Conservation (phyloP, 352 stramenopile species). For the Phytophthora rubi region DNA sequence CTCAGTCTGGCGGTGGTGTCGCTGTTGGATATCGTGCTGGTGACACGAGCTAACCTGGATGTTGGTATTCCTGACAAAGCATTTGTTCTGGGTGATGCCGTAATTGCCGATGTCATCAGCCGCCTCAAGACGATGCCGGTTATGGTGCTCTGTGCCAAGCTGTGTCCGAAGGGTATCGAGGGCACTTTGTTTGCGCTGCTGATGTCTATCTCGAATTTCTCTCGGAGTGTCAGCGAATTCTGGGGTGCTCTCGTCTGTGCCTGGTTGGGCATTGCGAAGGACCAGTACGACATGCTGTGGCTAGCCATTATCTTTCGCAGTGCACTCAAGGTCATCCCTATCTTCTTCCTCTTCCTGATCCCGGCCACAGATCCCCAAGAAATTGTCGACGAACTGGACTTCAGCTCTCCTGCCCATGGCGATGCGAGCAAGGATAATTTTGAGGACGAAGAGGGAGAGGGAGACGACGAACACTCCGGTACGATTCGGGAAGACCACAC, state of each 20-base stretch:
- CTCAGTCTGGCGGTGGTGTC: constrained; percentile 75
- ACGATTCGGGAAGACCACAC: constrained; percentile 56
- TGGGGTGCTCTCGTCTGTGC: constrained; percentile 92
- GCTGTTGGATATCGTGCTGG: constrained; percentile 85
- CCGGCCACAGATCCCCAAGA: constrained; percentile 75
- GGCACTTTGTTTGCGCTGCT: constrained; percentile 96
- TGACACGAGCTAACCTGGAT: constrained; percentile 92
- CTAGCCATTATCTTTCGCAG: constrained; percentile 93
- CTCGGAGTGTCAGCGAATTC: constrained; percentile 93
- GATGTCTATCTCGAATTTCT: constrained; percentile 98
- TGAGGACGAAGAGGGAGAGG: constrained; percentile 34
- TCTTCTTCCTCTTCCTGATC: constrained; percentile 91
- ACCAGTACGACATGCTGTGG: constrained; percentile 92
- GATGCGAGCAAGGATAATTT: constrained; percentile 26
- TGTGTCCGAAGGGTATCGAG: constrained; percentile 96
- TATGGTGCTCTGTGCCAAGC: constrained; percentile 93
- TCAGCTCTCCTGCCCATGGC: constrained; percentile 33
- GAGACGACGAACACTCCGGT: constrained; percentile 30
- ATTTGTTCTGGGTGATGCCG: constrained; percentile 96
- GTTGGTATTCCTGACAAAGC: constrained; percentile 95
- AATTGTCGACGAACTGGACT: constrained; percentile 76
- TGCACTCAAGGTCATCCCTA: constrained; percentile 90
- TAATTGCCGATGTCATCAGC: constrained; percentile 87
- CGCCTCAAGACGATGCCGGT: constrained; percentile 93
- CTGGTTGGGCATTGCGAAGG: constrained; percentile 89